Evolutionary conservation across 345 rosid species (phyloP), one percentile per base, ranked within the genome.

Genomic region (Leavenworthia alabamica): DNA sequence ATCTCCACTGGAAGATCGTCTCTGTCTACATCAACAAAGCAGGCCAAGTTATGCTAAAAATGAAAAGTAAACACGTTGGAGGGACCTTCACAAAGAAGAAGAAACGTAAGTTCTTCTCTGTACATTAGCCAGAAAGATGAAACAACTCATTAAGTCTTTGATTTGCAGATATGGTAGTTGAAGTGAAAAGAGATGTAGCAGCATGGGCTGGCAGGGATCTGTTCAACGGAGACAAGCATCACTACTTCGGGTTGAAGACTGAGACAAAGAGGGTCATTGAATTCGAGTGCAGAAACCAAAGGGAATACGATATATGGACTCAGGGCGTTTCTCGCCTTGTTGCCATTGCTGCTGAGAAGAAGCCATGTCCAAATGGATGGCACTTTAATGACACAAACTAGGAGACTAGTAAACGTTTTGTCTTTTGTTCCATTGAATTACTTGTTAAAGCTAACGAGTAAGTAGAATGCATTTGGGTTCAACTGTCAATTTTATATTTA

Each of bases 191-290:
- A 64, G 89, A 86, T 71, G 58, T 89, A 80, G 75, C 93, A 4
- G 89, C 99, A 13, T 93, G 95, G 96, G 84, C 97, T 0, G 99
- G 97, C 7, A 83, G 99, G 69, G 88, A 83, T 59, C 47, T 86
- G 37, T 77, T 85, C n/a, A 78, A 89, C 10, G 84, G 91, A 14
- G 85, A 86, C 27, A 86, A 81, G 56, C 74, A 86, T 7, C 74
- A 76, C 27, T 89, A 93, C 83, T 93, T 89, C 20, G 99, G 94
- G 17, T 67, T 86, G 59, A 85, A 82, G 75, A 89, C 96, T 0
- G 79, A 73, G 32, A 44, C 81, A 1, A 78, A 88, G 73, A 88
- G 95, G 15, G 26, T 85, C 0, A 64, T 89, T 2, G 99, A 93
- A 64, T 89, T 93, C 3, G 97, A 86, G 71, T 86, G 99, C 82